A percentile compares a stretch with the other conserved stretches of the same genome.
Evolutionary conservation across 2,329 filamentous ascomycete species (phyloP).

Genomic region (Colletotrichum truncatum): DNA sequence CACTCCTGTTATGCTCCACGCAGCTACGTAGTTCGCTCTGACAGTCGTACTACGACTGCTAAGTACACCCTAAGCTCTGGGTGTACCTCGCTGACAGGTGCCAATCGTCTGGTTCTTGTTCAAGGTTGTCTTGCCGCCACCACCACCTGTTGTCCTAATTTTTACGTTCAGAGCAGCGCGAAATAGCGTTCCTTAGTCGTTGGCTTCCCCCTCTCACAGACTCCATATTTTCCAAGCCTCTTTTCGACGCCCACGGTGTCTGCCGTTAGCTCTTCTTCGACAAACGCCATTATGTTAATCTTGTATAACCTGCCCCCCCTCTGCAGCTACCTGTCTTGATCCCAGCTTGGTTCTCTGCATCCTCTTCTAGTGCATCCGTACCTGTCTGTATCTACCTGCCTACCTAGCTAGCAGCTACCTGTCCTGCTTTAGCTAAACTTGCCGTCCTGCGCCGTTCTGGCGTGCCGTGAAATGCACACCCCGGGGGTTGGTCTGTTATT

Average conservation of each 20-base stretch:
- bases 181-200: neutral
- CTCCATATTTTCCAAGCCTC: neutral
- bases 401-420: neutral
- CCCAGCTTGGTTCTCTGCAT: neutral
- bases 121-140: neutral
- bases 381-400: neutral
- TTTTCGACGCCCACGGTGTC: neutral
- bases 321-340: slow-evolving; percentile 9
- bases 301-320: slow-evolving; percentile 8
- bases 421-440: neutral
- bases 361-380: neutral
- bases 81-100: neutral
- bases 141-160: neutral
- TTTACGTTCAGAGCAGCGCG: neutral
- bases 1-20: neutral
- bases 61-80: neutral
- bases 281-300: slow-evolving; percentile 11
- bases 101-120: neutral
- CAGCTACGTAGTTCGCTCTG: slow-evolving; percentile 2
- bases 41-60: slow-evolving; percentile 1
- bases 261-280: neutral
- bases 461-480: neutral
- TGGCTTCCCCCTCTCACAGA: neutral
- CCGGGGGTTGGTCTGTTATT: slow-evolving; percentile 14
- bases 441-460: neutral